These are phyloP conservation scores for Apiotrichum laibachii DNA, from an alignment of 1,284 basidiomycete species.

Conservation along the genomic window DNA sequence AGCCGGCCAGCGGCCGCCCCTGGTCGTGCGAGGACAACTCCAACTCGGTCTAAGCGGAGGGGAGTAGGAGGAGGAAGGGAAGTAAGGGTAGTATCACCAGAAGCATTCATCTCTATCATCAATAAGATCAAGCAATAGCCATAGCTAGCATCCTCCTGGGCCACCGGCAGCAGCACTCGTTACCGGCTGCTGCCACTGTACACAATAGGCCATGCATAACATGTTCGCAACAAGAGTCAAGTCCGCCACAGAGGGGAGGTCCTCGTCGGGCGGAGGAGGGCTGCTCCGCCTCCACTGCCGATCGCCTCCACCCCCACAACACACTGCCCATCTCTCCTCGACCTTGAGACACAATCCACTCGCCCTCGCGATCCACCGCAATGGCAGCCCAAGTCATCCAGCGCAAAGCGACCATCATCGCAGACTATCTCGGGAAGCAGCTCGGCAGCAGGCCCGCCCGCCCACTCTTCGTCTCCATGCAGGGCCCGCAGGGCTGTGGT, in stretches of 20 bases:
- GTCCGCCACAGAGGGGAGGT: neutral
- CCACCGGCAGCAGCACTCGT: no score
- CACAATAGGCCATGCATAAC: neutral
- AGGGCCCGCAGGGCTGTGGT: constrained; percentile 18
- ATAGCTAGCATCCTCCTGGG: no score
- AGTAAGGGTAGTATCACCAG: neutral
- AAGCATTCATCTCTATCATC: neutral
- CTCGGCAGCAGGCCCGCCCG: neutral
- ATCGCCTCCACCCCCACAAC: no score
- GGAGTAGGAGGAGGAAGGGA: neutral
- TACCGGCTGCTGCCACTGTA: constrained; percentile 1
- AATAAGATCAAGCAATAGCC: no score
- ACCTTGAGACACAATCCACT: neutral
- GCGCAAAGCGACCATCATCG: neutral
- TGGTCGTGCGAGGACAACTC: constrained; percentile 44
- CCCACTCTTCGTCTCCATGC: constrained; percentile 16
- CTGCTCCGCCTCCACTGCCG: neutral
- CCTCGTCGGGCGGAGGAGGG: neutral
- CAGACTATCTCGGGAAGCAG: neutral
- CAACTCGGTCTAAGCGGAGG: constrained; percentile 18
- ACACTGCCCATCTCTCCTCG: neutral
- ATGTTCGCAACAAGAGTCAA: neutral
- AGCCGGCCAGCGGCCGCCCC: constrained; percentile 25
- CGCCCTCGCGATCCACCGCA: neutral
- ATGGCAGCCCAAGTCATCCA: neutral